Conservation (phyloP, 768 basidiomycete species). For the Boletus reticuloceps region DNA sequence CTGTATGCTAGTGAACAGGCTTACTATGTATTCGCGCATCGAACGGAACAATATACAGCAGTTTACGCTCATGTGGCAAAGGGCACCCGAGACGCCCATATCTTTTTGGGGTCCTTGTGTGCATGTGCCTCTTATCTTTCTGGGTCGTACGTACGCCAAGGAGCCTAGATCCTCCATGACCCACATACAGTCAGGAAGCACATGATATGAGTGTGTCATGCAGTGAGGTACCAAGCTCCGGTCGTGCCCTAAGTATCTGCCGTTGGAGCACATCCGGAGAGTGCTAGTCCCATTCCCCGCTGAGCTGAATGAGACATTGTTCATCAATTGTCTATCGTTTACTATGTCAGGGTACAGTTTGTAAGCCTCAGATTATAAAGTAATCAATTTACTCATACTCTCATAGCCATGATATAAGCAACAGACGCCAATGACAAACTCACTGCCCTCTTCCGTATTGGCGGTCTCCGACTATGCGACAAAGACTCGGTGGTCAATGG, state of each 20-base stretch:
- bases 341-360: not conserved
- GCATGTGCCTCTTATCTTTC: slow-evolving; percentile 18
- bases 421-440: not conserved
- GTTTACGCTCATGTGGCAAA: slow-evolving; percentile 11
- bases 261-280: not conserved
- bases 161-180: slow-evolving; percentile 9
- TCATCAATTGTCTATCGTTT: too few relatives aligned
- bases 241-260: too few relatives aligned
- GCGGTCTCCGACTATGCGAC: not conserved
- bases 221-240: not conserved
- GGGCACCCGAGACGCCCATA: slow-evolving; percentile 6
- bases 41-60: not conserved
- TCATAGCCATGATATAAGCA: not conserved
- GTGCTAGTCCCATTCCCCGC: not conserved
- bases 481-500: not conserved
- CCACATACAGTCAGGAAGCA: not conserved
- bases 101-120: slow-evolving; percentile 16
- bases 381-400: not conserved
- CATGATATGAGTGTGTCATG: slow-evolving; percentile 8
- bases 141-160: slow-evolving; percentile 15
- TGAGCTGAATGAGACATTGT: not conserved
- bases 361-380: not conserved
- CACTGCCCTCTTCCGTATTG: too few relatives aligned
- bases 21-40: not conserved
- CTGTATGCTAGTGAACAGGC: not conserved